Evolutionary conservation across 768 basidiomycete genomes (phyloP).

Genomic region (Erythrobasidium yunnanense): DNA sequence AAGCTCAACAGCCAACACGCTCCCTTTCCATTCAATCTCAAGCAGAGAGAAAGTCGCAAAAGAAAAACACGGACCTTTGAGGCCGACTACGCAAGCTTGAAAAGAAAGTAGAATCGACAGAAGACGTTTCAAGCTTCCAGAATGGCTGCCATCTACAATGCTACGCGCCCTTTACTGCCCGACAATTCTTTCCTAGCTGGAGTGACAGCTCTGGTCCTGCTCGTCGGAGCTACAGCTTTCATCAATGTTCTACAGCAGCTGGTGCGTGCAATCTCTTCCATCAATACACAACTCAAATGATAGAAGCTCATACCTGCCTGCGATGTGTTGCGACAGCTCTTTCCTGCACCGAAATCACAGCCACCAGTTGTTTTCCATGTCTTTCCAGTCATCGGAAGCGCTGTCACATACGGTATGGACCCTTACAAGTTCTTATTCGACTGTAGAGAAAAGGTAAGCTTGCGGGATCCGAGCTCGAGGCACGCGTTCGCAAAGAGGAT

Average conservation of each 20-base stretch:
- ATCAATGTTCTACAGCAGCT: conserved; percentile 70
- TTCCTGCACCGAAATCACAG: conserved; percentile 47
- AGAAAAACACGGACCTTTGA: too few relatives aligned
- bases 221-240: conserved; percentile 57
- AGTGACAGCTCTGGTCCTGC: conserved; percentile 45
- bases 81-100: too few relatives aligned
- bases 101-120: too few relatives aligned
- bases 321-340: neutral
- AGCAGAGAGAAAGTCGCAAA: too few relatives aligned
- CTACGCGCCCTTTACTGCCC: conserved; percentile 1
- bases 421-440: conserved; percentile 76
- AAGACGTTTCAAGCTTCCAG: neutral
- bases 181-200: conserved; percentile 17
- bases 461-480: too few relatives aligned
- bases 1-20: too few relatives aligned
- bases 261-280: conserved; percentile 45
- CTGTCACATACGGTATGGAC: conserved; percentile 78
- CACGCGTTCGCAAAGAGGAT: too few relatives aligned
- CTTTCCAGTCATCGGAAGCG: conserved; percentile 81
- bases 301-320: neutral
- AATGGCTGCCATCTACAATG: conserved; percentile 8
- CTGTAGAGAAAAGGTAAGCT: conserved; percentile 59
- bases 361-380: conserved; percentile 91
- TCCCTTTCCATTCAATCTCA: too few relatives aligned
- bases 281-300: neutral